These are phyloP conservation scores for Leccinum fibrillosum DNA, from an alignment of 768 basidiomycete genomes.

Conservation along the genomic window DNA sequence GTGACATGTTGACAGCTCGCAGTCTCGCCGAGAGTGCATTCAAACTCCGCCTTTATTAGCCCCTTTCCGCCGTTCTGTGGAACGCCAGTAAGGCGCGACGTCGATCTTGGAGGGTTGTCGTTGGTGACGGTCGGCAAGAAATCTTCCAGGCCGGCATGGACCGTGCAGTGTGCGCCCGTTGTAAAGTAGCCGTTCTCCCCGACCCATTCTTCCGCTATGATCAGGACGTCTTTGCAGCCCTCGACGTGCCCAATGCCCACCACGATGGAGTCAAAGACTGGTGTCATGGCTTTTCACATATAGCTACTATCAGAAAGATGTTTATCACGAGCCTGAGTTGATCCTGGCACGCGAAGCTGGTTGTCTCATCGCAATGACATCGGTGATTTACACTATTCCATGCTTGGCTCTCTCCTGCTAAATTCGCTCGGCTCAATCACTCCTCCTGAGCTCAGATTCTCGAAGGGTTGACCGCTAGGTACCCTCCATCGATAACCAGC, in stretches of 20 bases:
- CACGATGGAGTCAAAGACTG: slow-evolving; percentile 52
- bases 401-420: not conserved
- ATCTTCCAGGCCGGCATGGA: slow-evolving; percentile 59
- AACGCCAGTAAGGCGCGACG: too few relatives aligned
- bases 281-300: slow-evolving; percentile 8
- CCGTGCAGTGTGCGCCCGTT: slow-evolving; percentile 63
- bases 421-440: not conserved
- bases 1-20: too few relatives aligned
- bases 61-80: too few relatives aligned
- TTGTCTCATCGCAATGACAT: too few relatives aligned
- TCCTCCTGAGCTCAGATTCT: slow-evolving; percentile 26
- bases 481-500: slow-evolving; percentile 75
- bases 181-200: slow-evolving; percentile 76
- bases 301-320: too few relatives aligned
- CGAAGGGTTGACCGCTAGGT: slow-evolving; percentile 68
- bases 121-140: slow-evolving; percentile 21
- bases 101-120: too few relatives aligned
- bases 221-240: slow-evolving; percentile 54
- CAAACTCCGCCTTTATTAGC: too few relatives aligned
- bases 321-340: too few relatives aligned
- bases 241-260: slow-evolving; percentile 67
- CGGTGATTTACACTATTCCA: not conserved
- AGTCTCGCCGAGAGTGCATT: too few relatives aligned
- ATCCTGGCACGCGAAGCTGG: too few relatives aligned
- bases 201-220: slow-evolving; percentile 58